Evolutionary conservation across 768 basidiomycete species (phyloP), one percentile per base, ranked within the genome.

Genomic region (Termitomyces titanicus): DNA sequence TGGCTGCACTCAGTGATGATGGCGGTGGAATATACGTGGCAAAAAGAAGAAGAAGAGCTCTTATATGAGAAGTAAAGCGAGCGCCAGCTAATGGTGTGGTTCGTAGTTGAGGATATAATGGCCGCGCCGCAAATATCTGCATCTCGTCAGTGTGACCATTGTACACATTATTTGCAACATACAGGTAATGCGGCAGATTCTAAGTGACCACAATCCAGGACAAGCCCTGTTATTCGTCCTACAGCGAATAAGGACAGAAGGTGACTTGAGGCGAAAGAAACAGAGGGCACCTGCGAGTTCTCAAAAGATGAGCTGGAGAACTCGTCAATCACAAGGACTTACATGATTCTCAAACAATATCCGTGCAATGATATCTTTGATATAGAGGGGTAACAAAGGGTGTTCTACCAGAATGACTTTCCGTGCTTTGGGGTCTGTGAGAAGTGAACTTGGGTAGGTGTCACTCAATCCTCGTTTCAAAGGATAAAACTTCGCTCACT

Each of bases 351-450:
- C 88, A 66, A 98, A 98, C 18, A 98, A 72, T 39, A 92, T 84
- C 50, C 84, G 82, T 0, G 93, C 92, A 37, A 98, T 80, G 55
- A 83, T 84, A 40, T 96, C 91, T 71, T 98, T 98, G 65, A 98
- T 85, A 54, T 87, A 81, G 1, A 91, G 68, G 1, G 95, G 92
- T 17, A 98, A 74, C 22, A 96, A 72, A 0, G 96, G 91, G 67
- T 93, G 89, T 70, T 98, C 97, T 6, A 96, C 77, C 20, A 99
- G 63, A 51, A 98, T 92, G 51, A 99, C 89, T 70, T 97, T 98
- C 52, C 97, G 84, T 29, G 94, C 87, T 70, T 94, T 96, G 1
- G 97, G 91, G 66, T 98, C 97, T 62, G 93, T 91, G 68, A 98
- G 79, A 45, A 99, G 78, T 47, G 92, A 92, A 67, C 94, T 96